Evolutionary conservation across 2,329 filamentous ascomycete species (phyloP), one percentile per base, ranked within the genome.

Genomic region (Macrophomina pseudophaseolina): DNA sequence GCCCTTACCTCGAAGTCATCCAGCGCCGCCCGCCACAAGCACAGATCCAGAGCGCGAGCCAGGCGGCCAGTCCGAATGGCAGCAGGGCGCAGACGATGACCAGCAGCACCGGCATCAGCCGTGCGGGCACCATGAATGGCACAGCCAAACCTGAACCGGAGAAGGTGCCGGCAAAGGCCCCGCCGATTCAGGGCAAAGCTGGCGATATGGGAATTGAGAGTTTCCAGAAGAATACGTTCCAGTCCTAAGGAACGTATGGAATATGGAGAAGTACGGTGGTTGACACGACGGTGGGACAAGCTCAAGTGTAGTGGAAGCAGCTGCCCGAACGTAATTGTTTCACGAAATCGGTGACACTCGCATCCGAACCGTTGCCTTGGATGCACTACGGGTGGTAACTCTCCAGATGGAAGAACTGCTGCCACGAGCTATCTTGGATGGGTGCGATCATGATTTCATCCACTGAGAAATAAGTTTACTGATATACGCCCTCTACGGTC

Each of bases 1-100:
- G 90, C 1, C 94, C 93, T 1, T 99, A 97, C 74, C 86, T 99
- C 33, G 93, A 97, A 79, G 86, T 85, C 0, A 89, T 95, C 58
- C 86, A 90, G 74, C 81, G 87, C 64, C 81, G 82, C 68, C 78
- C 82, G 67, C 80, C 82, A 54, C 82, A 70, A 60, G 79, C 76
- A 18, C 79, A 81, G 65, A 82, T 84, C 51, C 80, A 80, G n/a
- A 79, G 73, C 33, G 78, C 74, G 32, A 80, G 75, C 46, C 75
- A 78, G 65, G 72, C 73, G 9, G 79, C 77, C 59, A 83, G 81
- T 54, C 77, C 76, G 42, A 72, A 77, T n/a, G 79, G 76, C 30
- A 85, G 84, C 71, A 79, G 85, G 54, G 82, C 84, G 32, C 84
- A 84, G 69, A 87, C 85, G 2, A 85, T 87, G 84, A 81, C 78